Base-by-base conservation (phyloP, 306 rosid genomes). In the Fragaria nilgerrensis region DNA sequence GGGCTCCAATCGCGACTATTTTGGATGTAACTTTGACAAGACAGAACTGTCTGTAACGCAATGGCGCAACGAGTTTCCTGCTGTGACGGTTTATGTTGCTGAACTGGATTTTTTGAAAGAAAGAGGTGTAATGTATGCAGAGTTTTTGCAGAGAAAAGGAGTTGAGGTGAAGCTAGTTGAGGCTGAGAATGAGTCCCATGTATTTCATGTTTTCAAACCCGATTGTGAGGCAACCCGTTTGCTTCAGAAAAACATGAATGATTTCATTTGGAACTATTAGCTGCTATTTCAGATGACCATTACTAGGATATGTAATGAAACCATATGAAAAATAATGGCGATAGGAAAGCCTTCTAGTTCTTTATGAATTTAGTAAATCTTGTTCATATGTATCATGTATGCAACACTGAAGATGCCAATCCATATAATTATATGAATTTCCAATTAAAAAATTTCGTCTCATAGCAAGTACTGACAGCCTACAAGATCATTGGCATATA, bases 101-200 rank as follows among this genome's bases (percentile, higher is more conserved):
- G 96, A 88, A 12, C 55, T 64, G 71, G 97, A 92, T 85, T 90
- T 88, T 47, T 66, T 95, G 81, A 90, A 84, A 77, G 96, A 94
- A 61, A 92, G 97, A 37, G 96, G 98, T 64, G 92, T 78, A 13
- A 84, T 84, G 91, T 88, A 92, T 76, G 94, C 83, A 45, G 88
- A 84, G 52, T 94, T 89, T 76, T 15, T 90, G 79, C 69, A 85
- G 79, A 83, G 78, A 69, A 90, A 85, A 78, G 85, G 87, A 1
- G 90, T 82, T 3, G 77, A 65, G 79, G 92, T 90, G 80, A 83
- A 72, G 78, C 75, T 92, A 61, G 89, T 89, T 61, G 97, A 94
- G 75, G 88, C 90, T 11, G 68, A 77, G 64, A 82, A 64, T 0
- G 93, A 94, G 74, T 16, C 65, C 0, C 98, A 94, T 20, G 69